A percentile compares a stretch with the other conserved stretches of the same genome.
phyloP scores from a whole-genome alignment of 2,329 filamentous ascomycete species.

The Emericellopsis cladophorae region DNA sequence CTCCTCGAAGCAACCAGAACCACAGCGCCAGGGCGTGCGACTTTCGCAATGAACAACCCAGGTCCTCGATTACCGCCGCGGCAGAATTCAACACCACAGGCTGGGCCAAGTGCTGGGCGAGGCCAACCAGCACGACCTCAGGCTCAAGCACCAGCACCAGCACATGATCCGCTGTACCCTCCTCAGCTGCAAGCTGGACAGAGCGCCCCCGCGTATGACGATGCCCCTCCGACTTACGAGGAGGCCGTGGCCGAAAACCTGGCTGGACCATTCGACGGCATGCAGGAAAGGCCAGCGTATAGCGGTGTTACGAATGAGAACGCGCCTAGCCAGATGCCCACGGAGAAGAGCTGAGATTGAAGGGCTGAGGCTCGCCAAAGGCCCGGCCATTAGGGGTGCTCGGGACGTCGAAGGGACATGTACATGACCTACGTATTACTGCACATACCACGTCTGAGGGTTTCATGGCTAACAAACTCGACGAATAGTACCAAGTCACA shows the following conservation, averaged over 20 bases:
- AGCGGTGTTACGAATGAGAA: conserved; percentile 51
- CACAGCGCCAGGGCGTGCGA: conserved; percentile 25
- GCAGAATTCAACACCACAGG: conserved; percentile 10
- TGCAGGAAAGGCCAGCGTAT: conserved; percentile 50
- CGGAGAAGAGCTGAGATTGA: conserved; percentile 18
- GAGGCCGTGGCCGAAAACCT: conserved; percentile 76
- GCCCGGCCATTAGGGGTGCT: too few relatives aligned
- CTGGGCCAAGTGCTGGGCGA: conserved; percentile 6
- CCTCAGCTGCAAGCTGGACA: conserved; percentile 37
- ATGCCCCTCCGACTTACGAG: conserved; percentile 90
- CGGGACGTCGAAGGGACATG: too few relatives aligned
- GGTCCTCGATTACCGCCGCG: conserved; percentile 23
- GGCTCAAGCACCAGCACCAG: not conserved
- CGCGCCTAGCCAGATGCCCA: conserved; percentile 36
- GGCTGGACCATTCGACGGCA: conserved; percentile 53
- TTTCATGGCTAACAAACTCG: too few relatives aligned
- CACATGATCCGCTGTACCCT: conserved; percentile 41
- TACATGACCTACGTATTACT: too few relatives aligned
- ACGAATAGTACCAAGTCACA: too few relatives aligned
- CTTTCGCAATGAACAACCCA: conserved; percentile 7
- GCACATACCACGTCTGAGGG: too few relatives aligned
- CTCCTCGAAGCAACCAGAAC: conserved; percentile 49
- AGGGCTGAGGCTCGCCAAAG: too few relatives aligned
- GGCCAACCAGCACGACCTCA: not conserved
- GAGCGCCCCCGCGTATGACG: conserved; percentile 40